Evolutionary conservation across 352 stramenopile genomes (phyloP).

Genomic region (Peronospora belbahrii): DNA sequence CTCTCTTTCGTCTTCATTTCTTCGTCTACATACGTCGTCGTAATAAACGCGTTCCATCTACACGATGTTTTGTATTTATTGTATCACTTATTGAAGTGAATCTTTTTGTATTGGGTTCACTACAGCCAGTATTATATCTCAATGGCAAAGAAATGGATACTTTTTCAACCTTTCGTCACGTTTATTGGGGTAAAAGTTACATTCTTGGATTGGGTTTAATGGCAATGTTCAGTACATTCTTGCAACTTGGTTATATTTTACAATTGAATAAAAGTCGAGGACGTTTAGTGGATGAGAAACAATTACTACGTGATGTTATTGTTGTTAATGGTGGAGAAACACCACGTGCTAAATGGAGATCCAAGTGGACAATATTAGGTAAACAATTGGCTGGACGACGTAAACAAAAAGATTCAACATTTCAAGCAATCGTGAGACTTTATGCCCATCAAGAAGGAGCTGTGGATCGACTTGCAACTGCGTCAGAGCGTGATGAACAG

Average conservation of each 20-base stretch:
- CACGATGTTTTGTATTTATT: conserved; percentile 72
- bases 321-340: no score
- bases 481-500: conserved; percentile 43
- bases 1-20: conserved; percentile 40
- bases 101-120: conserved; percentile 34
- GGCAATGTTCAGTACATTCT: conserved; percentile 38
- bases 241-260: conserved; percentile 71
- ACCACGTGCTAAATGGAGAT: conserved; percentile 39
- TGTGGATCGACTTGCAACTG: conserved; percentile 39
- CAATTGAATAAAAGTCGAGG: conserved; percentile 71
- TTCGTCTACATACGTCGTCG: conserved; percentile 63
- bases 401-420: conserved; percentile 59
- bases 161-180: conserved; percentile 38
- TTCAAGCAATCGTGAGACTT: conserved; percentile 76
- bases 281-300: conserved; percentile 48
- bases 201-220: conserved; percentile 45
- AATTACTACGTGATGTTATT: conserved; percentile 56
- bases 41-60: conserved; percentile 67
- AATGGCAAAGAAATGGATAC: conserved; percentile 32
- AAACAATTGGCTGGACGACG: conserved; percentile 47
- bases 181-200: conserved; percentile 47
- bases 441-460: conserved; percentile 73
- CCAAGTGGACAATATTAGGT: conserved; percentile 72
- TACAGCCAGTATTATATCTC: conserved; percentile 63
- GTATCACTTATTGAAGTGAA: conserved; percentile 54